These are phyloP conservation scores for Entomortierella parvispora DNA, from an alignment of 192 early-diverging fungal genomes.

Conservation along the genomic window DNA sequence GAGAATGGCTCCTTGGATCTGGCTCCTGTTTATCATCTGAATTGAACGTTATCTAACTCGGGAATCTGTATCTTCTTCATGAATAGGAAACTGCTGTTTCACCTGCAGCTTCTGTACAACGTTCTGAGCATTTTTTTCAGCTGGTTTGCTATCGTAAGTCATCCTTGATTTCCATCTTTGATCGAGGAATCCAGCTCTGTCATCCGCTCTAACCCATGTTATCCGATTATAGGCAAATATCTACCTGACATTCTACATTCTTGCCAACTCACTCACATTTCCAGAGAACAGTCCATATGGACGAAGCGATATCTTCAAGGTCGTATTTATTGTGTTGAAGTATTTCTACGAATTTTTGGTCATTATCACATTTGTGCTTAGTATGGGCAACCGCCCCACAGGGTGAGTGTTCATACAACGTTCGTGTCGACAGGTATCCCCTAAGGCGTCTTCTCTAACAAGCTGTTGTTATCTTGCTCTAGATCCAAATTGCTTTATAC, in stretches of 20 bases:
- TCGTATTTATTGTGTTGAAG: constrained; percentile 78
- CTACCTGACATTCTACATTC: constrained; percentile 67
- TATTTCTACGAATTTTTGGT: constrained; percentile 78
- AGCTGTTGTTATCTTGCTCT: neutral
- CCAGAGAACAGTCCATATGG: constrained; percentile 52
- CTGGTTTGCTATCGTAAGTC: constrained; percentile 85
- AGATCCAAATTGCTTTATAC: constrained; percentile 79
- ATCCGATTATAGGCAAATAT: constrained; percentile 68
- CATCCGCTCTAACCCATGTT: too few species aligned
- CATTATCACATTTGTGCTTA: constrained; percentile 82
- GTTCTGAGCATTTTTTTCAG: constrained; percentile 85
- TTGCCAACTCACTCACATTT: constrained; percentile 58
- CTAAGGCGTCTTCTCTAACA: neutral
- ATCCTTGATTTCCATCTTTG: too few species aligned
- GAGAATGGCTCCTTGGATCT: neutral
- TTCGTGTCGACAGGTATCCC: too few species aligned
- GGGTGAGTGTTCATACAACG: constrained; percentile 56
- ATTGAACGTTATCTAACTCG: too few species aligned
- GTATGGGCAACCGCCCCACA: constrained; percentile 94
- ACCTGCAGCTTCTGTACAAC: constrained; percentile 86
- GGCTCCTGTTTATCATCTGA: too few species aligned
- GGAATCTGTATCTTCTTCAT: too few species aligned
- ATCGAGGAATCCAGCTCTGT: too few species aligned
- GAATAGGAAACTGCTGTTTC: constrained; percentile 75
- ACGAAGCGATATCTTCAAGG: constrained; percentile 54